Evolutionary conservation across 2,329 filamentous ascomycete species (phyloP), one percentile per base, ranked within the genome.

Genomic region (Pestalotiopsis sp.): DNA sequence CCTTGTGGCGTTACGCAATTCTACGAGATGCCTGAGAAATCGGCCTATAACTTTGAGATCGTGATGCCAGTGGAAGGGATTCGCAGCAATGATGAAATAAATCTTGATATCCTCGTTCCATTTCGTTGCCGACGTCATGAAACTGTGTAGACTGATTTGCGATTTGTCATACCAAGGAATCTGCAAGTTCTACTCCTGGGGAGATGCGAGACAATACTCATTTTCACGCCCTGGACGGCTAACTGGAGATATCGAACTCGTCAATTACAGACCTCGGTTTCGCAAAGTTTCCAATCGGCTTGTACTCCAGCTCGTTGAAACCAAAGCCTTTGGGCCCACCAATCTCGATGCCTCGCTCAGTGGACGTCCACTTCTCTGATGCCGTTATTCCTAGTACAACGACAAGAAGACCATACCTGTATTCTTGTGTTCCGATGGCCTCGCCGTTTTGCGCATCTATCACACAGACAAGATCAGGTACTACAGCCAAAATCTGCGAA

Each of bases 361-460:
- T 81, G 0, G 80, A 77, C 0, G 82, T 82, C 80, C 82, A 83
- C 52, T 78, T 77, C 41, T 82, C 79, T 38, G 79, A 80, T 3
- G 82, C 79, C 1, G 83, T 74, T 52, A 83, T 80, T 4, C 80
- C 83, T 23, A 86, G 70, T 0, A 86, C 83, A 14, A 80, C 78
- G 11, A 86, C 84, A 7, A 83, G 75, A 39, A 86, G 71, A 2
- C 85, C 85, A 68, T 86, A 86, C 7, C 83, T 76, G 68, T 87
- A 88, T 69, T 88, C 87, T 0, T 84, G 86, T 0, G 83, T 85
- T 0, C 86, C 86, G 5, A 88, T 76, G 0, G 85, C 86, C 69
- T 86, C 81, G n/a, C 86, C 87, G 4, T 82, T 86, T 69, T 86
- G 82, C 5, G 83, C 81, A 68, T 88, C 86, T 9, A 88, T 80